Base-by-base conservation (phyloP, 1,139 yeast genomes). In the Geotrichum citri-aurantii region DNA sequence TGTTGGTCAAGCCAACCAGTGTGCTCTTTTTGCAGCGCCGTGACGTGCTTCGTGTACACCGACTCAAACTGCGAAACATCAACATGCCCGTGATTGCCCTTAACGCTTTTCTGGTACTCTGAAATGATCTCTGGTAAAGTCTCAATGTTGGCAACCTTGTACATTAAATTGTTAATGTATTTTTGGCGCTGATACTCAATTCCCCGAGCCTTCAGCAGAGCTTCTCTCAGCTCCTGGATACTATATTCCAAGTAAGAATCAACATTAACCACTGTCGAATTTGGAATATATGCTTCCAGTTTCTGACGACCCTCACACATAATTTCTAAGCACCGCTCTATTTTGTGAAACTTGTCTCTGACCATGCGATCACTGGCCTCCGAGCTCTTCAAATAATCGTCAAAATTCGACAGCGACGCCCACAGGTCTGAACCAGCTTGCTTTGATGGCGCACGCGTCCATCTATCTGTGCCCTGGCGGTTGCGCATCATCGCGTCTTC, bases 291-390 rank as follows among this genome's bases (percentile, higher is more conserved):
- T 33, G 70, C 68, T 42, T 72, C 73, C 24, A 88, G 71, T 1
- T 75, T 68, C 1, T 73, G 73, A 49, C 73, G 75, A 0, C 78
- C 76, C 1, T 78, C 78, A 31, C 77, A 73, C 59, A 83, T 76
- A 0, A 84, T 68, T 21, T 73, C 73, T 44, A 88, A 65, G 19
- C 71, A 69, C 0, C 77, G 76, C 59, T 73, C 77, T 50, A 84
- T 74, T 11, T 77, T 77, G 1, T 68, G 63, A 60, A 80, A 80
- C 61, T 81, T 81, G 7, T 70, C 68, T 11, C 73, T 66, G 0
- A 87, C 79, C 2, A 77, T 69, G 2, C 71, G 71, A 69, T 91
- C 96, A 2, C 95, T 88, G 2, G 73, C 68, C 40, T 75, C 74
- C 0, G 96, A 95, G 62, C 84, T 83, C 1, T 67, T 66, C 21